phyloP scores from a whole-genome alignment of 73 alveolate species.

The Symbiodinium pilosum region DNA sequence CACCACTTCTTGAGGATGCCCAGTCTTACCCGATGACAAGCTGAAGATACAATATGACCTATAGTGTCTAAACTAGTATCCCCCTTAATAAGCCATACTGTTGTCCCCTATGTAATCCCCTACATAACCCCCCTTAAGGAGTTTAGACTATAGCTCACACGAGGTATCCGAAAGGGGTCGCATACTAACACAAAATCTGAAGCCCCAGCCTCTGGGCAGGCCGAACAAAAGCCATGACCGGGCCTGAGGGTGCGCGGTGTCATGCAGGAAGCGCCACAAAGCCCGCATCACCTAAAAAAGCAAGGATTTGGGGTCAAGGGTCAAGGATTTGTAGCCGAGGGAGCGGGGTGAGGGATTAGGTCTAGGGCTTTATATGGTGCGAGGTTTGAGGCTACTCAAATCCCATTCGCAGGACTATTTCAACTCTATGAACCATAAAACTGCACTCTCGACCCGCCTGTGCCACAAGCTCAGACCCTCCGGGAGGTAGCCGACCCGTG shows the following conservation, averaged over 20 bases:
- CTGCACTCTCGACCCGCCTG: background rate
- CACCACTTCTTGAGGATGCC: too few species aligned
- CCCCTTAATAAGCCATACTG: too few species aligned
- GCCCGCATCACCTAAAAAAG: conserved; percentile 87
- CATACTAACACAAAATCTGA: background rate
- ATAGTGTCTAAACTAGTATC: too few species aligned
- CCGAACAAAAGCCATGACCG: background rate
- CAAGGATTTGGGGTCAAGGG: background rate
- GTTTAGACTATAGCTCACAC: too few species aligned
- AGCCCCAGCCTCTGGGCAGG: background rate
- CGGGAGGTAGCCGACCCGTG: conserved; percentile 67
- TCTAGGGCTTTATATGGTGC: background rate
- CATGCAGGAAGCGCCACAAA: conserved; percentile 93
- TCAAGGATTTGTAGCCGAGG: background rate
- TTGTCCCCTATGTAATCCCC: too few species aligned
- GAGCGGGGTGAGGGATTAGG: background rate
- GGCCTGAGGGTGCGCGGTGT: conserved; percentile 89
- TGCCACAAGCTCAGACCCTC: conserved; percentile 74
- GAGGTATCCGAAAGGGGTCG: too few species aligned
- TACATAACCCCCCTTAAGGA: too few species aligned
- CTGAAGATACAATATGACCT: too few species aligned
- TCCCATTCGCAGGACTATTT: too few species aligned
- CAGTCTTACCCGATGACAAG: too few species aligned
- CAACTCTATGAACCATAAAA: too few species aligned
- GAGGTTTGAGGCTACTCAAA: too few species aligned